phyloP scores from a whole-genome alignment of 2,329 filamentous ascomycete species.

The Fusarium kyushuense region DNA sequence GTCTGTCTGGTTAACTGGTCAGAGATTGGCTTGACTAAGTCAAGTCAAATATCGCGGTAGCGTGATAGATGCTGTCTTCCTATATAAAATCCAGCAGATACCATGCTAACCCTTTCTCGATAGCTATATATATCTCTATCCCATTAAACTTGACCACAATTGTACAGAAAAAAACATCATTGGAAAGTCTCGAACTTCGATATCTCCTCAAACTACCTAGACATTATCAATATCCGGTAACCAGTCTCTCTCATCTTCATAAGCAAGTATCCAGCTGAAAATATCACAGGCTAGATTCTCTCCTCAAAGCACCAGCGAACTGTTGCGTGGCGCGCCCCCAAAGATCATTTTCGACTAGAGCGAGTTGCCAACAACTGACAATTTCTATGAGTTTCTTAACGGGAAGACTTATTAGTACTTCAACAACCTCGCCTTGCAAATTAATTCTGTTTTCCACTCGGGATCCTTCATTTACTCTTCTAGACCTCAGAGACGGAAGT shows the following conservation, averaged over 20 bases:
- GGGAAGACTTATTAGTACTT: neutral
- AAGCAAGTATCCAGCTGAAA: constrained; percentile 79
- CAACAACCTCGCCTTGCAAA: neutral
- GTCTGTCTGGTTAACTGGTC: neutral
- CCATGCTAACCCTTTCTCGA: neutral
- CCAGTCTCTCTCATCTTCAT: constrained; percentile 80
- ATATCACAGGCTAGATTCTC: constrained; percentile 79
- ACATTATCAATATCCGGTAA: constrained; percentile 89
- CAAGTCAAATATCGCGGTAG: neutral
- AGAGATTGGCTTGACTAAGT: neutral
- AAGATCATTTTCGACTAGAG: constrained; percentile 83
- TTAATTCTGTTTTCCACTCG: neutral
- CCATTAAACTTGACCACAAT: neutral
- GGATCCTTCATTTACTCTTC: neutral
- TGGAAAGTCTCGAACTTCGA: neutral
- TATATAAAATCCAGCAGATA: neutral
- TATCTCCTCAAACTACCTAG: constrained; percentile 76
- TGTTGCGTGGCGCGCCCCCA: constrained; percentile 77
- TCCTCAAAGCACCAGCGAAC: constrained; percentile 80
- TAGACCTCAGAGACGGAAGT: neutral
- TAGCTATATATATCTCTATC: neutral
- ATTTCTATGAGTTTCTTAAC: neutral
- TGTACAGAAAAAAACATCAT: neutral
- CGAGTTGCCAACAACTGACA: constrained; percentile 80
- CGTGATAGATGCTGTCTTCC: neutral